Evolutionary conservation across 1,139 yeast genomes (phyloP).

Genomic region (Scheffersomyces illinoinensis): DNA sequence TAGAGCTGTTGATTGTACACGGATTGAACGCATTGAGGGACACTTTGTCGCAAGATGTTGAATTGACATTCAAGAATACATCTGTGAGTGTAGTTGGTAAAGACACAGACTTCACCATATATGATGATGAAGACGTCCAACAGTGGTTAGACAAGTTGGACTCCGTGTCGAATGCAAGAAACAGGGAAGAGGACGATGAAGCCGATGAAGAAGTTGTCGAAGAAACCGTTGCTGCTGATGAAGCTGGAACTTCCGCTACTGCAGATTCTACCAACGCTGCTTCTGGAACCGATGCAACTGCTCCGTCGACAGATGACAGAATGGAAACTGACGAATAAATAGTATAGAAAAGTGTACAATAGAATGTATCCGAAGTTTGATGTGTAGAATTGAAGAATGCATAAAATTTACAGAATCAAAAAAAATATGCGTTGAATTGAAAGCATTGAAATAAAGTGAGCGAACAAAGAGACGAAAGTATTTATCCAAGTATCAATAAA

Average conservation of each 20-base stretch:
- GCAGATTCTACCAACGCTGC: constrained; percentile 11
- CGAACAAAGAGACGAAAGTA: neutral
- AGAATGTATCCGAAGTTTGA: neutral
- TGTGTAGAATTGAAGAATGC: neutral
- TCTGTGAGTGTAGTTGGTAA: constrained; percentile 90
- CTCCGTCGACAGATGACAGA: constrained; percentile 32
- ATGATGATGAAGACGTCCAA: constrained; percentile 85
- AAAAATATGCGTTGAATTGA: neutral
- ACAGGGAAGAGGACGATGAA: constrained; percentile 42
- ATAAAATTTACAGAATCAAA: neutral
- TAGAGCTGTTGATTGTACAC: constrained; percentile 78
- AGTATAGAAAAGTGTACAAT: neutral
- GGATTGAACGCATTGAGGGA: constrained; percentile 93
- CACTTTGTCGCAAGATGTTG: constrained; percentile 92
- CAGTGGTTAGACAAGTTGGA: constrained; percentile 75
- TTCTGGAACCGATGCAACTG: constrained; percentile 11
- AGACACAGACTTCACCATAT: constrained; percentile 69
- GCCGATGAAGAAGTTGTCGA: constrained; percentile 31
- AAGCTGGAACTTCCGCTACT: constrained; percentile 9
- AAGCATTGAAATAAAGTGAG: neutral
- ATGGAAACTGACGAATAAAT: constrained; percentile 57
- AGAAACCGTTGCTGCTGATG: constrained; percentile 12
- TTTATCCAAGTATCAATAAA: neutral
- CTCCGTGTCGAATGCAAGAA: constrained; percentile 55
- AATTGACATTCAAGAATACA: constrained; percentile 79